Evolutionary conservation across 2,329 filamentous ascomycete species (phyloP), one percentile per base, ranked within the genome.

Genomic region (Neocatenulostroma microsporum): DNA sequence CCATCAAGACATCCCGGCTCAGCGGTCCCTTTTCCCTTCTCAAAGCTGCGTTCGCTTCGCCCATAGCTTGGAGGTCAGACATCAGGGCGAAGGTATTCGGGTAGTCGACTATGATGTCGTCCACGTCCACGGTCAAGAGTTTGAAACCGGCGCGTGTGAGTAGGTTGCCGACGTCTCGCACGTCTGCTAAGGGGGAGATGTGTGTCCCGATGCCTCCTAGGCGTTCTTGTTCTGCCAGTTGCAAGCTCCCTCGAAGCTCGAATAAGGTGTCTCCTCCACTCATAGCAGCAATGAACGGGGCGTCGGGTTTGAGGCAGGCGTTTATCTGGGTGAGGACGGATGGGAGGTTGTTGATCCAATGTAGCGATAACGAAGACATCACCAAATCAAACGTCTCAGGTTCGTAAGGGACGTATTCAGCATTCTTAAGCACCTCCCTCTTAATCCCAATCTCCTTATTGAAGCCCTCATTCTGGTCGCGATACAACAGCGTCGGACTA

Each of bases 281-380:
- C 88, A 98, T 98, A 48, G 89, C 89, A 11, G 84, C 89, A 30
- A 98, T 80, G 56, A 98, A 94, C 1, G 93, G 87, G 38, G 76
- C 74, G 60, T 98, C 91, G 0, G 89, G 87, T 62, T 93, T 94
- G 18, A 98, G 73, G 21, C 93, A 69, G 47, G 76, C 74, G 67
- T 94, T 94, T 57, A 95, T 82, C 56, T 94, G 85, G 2, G 79
- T 71, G 2, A 98, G 72, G 9, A 93, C 69, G 1, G 82, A 84
- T 0, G 91, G 91, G 5, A 98, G 75, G 60, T 98, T 86, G 60
- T 98, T 98, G 69, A 95, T 83, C 91, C 91, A 98, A 63, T 98
- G 91, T 58, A 98, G 70, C 40, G 83, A 88, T 41, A 94, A 67
- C 38, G 83, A 94, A 57, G 85, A 94, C 44, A 98, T 68, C 9